Conservation (phyloP, 768 basidiomycete species). For the Naganishia antarctica region DNA sequence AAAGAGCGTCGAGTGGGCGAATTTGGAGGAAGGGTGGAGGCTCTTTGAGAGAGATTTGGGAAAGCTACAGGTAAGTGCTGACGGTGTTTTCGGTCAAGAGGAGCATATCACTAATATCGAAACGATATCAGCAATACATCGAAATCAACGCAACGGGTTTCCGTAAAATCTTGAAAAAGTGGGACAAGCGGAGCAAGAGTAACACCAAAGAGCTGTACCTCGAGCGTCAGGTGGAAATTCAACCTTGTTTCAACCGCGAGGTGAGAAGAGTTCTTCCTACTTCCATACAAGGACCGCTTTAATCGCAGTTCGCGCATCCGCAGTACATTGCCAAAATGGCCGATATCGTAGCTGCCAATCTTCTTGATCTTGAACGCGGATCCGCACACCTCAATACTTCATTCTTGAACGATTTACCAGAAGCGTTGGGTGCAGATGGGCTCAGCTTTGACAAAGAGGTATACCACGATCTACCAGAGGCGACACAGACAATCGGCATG, state of each 20-base stretch:
- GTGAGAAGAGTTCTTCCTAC: constrained; percentile 50
- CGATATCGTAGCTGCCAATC: constrained; percentile 73
- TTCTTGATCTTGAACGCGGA: constrained; percentile 66
- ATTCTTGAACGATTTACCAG: constrained; percentile 43
- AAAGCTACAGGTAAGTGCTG: constrained; percentile 57
- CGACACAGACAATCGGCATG: constrained; percentile 45
- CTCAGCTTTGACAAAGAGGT: constrained; percentile 41
- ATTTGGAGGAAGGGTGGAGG: constrained; percentile 92
- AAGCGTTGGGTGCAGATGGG: constrained; percentile 39
- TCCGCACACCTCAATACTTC: constrained; percentile 52
- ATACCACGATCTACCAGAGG: constrained; percentile 36
- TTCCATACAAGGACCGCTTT: too few relatives aligned
- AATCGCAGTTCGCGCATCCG: neutral
- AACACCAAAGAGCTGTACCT: constrained; percentile 96
- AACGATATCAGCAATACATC: constrained; percentile 72
- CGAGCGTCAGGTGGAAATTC: constrained; percentile 94
- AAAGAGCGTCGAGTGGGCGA: constrained; percentile 81
- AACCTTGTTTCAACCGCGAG: constrained; percentile 94
- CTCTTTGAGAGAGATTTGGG: constrained; percentile 88
- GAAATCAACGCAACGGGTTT: constrained; percentile 97
- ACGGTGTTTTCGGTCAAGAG: constrained; percentile 56
- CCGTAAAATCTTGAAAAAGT: constrained; percentile 95
- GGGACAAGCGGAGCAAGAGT: constrained; percentile 92
- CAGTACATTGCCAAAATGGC: constrained; percentile 92
- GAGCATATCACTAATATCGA: neutral